Conservation (phyloP, 2,329 filamentous ascomycete species). For the Penicillium decumbens region DNA sequence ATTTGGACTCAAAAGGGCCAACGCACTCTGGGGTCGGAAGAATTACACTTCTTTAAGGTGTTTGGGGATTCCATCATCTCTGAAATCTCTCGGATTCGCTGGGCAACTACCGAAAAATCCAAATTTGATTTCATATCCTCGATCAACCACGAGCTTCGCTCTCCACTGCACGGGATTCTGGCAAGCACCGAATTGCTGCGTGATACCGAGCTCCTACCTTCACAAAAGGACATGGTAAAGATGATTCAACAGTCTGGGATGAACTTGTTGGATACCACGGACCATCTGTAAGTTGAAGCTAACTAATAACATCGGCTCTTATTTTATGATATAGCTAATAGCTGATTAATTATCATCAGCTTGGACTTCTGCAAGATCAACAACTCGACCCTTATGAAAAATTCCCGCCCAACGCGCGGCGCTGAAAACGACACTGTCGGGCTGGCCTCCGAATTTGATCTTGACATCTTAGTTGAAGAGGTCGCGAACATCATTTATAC, state of each 20-base stretch:
- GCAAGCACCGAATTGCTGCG: not conserved
- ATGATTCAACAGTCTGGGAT: not conserved
- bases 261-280: not conserved
- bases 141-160: not conserved
- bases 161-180: not conserved
- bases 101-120: not conserved
- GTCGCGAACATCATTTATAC: not conserved
- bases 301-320: not conserved
- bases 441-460: not conserved
- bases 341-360: not conserved
- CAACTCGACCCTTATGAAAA: not conserved
- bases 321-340: not conserved
- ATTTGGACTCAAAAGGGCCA: not conserved
- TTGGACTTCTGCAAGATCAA: not conserved
- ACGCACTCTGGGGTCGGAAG: not conserved
- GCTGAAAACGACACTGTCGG: not conserved
- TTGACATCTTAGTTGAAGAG: not conserved
- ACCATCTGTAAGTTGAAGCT: not conserved
- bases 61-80: not conserved
- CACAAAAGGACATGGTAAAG: not conserved
- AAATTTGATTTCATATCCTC: not conserved
- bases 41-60: not conserved
- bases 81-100: not conserved
- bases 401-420: not conserved
- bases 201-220: not conserved